phyloP scores from a whole-genome alignment of 169 alveolate species.

The Plasmodium blacklocki region DNA sequence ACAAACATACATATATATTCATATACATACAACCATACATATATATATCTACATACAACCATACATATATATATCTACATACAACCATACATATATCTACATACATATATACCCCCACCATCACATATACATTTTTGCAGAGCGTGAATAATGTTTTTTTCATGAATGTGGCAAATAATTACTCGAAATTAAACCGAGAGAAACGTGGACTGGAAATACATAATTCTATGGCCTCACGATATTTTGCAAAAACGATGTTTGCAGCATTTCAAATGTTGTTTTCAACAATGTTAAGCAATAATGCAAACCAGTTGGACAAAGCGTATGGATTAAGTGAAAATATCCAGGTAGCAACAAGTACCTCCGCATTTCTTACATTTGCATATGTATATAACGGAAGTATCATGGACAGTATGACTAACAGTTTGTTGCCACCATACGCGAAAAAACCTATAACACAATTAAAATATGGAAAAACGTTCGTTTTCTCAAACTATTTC shows the following conservation, averaged over 20 bases:
- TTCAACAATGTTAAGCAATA: slow-evolving; percentile 3
- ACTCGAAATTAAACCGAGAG: too few relatives aligned
- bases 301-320: slow-evolving; percentile 14
- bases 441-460: slow-evolving; percentile 48
- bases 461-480: slow-evolving; percentile 49
- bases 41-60: too few relatives aligned
- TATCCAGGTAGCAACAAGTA: neutral
- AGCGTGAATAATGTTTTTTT: slow-evolving; percentile 25
- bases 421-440: slow-evolving; percentile 35
- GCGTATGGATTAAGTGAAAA: neutral
- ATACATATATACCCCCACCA: too few relatives aligned
- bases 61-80: too few relatives aligned
- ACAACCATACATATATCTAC: too few relatives aligned
- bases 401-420: slow-evolving; percentile 35
- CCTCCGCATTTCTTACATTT: too few relatives aligned
- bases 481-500: slow-evolving; percentile 29
- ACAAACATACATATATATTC: too few relatives aligned
- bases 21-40: too few relatives aligned
- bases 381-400: too few relatives aligned
- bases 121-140: too few relatives aligned
- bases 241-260: slow-evolving; percentile 30
- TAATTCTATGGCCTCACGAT: slow-evolving; percentile 51
- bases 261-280: slow-evolving; percentile 24
- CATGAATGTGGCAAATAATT: too few relatives aligned
- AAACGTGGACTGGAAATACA: too few relatives aligned